These are phyloP conservation scores for Eucalyptus globulus DNA, from an alignment of 345 rosid species.

Conservation along the genomic window DNA sequence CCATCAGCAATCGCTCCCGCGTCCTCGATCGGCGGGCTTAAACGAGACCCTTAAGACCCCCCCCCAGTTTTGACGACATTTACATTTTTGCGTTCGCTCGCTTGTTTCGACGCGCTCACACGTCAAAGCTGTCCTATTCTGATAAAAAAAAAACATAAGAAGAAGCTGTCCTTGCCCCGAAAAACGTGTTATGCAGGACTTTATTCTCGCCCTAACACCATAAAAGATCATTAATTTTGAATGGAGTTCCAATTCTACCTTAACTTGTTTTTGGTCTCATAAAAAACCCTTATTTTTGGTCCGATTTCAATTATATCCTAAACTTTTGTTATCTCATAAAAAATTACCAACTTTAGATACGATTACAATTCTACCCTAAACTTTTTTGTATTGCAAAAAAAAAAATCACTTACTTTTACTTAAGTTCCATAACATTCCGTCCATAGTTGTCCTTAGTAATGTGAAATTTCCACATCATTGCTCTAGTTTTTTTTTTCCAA, in stretches of 20 bases:
- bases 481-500: background rate
- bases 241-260: no score
- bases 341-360: background rate
- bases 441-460: background rate
- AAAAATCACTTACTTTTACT: no score
- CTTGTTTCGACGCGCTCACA: background rate
- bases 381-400: fast-evolving
- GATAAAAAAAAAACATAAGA: no score
- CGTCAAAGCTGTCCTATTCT: background rate
- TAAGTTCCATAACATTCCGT: background rate
- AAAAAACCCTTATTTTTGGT: background rate
- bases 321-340: no score
- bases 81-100: background rate
- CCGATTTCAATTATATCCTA: no score
- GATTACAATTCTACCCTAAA: no score
- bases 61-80: background rate
- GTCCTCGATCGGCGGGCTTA: background rate
- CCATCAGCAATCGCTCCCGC: background rate
- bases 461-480: no score
- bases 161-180: no score
- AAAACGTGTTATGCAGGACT: no score
- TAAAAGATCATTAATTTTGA: no score
- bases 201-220: no score
- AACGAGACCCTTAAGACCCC: background rate
- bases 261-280: no score